Evolutionary conservation across 257 asterid genomes (phyloP), one percentile per base, ranked within the genome.

Genomic region (Paraleonurus japonicus): DNA sequence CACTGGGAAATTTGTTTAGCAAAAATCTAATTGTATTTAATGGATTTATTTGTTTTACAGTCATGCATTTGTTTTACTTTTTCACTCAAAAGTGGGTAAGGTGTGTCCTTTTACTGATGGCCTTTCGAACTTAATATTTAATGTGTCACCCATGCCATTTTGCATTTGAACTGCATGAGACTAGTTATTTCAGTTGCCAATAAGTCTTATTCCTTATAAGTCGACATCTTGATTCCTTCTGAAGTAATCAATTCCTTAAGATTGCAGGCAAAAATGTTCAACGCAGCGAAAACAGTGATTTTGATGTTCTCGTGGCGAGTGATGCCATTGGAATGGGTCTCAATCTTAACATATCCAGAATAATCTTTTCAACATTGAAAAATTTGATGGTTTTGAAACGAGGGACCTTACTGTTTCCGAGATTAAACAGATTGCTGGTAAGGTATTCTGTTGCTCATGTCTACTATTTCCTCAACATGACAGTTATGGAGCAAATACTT

Each of bases 291-390:
- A 84, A 80, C 76, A 91, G 80, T 79, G 88, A 85, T 33, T 88
- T 88, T 62, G 96, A 91, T 80, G 95, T 94, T 79, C 97, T 94
- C 37, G 98, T 91, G 67, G 95, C 99, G 23, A 94, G 96, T 71
- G 99, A 94, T 81, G 99, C 98, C 67, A 91, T 91, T 72, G 99
- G 99, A 75, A 91, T 94, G 99, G 99, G 99, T 78, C 96, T 91
- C 81, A 94, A 94, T 84, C 96, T 94, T 51, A 94, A 94, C 77
- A 94, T 89, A 68, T 94, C 96, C 48, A 86, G 99, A 85, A 89
- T 94, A 30, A 81, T 94, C 61, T 94, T 94, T 80, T 88, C 97
- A 30, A 88, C 90, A 41, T 37, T 94, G 82, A 76, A 62, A 91
- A 94, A 77, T 91, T 89, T 77, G 99, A 94, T 78, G 99, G 99